Evolutionary conservation across 495 filamentous ascomycete species (phyloP), one percentile per base, ranked within the genome.

Genomic region (Hyphodiscus hymeniophilus): DNA sequence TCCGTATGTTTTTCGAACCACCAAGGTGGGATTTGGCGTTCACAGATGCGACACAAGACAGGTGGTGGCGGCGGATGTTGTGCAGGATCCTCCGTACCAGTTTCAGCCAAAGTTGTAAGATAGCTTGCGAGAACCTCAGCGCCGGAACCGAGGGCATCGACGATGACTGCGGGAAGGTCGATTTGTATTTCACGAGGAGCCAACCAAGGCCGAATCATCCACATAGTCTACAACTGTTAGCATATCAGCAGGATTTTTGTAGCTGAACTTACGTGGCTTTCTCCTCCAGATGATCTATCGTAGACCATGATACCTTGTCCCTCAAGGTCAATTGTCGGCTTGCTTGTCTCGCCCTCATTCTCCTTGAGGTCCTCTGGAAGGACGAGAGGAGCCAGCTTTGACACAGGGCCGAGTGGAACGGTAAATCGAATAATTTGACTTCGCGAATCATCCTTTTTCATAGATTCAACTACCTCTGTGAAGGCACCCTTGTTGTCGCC

Each of bases 1-100:
- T 98, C 92, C 0, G 92, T 94, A 60, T 98, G 92, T 64, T 96
- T 97, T 65, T 96, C 90, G 57, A 98, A 98, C 94, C 92, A 97
- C 92, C 92, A 98, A 13, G 92, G 89, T n/a, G 86, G 86, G 34
- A 98, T 95, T 51, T 95, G 87, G 38, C 94, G 87, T 60, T 98
- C 92, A 59, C 92, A 98, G 50, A 98, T 97, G 31, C 92, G 87
- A 64, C 92, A 98, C 21, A 98, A 76, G 7, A 97, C 84, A 1
- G 90, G 89, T 5, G 81, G 77, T 2, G 92, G 94, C 7, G 88
- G 87, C n/a, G 89, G 82, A 61, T 89, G 82, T 55, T 84, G 79
- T 34, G 72, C 79, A 16, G 87, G 85, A 60, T 96, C 91, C 28
- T 84, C 85, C 24, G 80, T 73, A 38, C 86, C 89, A 28, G 82